Evolutionary conservation across 129 eudicot species (phyloP), one percentile per base, ranked within the genome.

Genomic region (Tanacetum coccineum): DNA sequence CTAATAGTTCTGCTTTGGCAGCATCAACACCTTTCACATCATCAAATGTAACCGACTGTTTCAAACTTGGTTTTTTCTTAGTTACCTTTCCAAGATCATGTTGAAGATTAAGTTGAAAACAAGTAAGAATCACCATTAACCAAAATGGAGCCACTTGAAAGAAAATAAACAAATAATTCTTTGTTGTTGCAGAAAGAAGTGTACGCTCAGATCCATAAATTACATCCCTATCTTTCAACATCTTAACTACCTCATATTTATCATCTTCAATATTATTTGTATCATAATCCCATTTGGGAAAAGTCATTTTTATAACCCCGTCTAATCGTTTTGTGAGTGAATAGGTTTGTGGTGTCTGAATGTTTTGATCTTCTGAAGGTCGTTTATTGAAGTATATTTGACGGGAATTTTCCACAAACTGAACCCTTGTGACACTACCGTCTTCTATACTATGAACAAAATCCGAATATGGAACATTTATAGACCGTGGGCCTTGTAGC

Each of bases 11-110:
- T 20, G 70, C 40, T 68, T 72, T 78, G 28, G 82, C 82, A 66
- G 70, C 74, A 61, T 78, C 82, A 51, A 72, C 78, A n/a, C 78
- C 82, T 32, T 78, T 73, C 17, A 78, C 82, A 66, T 78, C 82
- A 60, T 78, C 74, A 6, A 78, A 78, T 42, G 82, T 78, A 15
- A 78, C 55, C 0, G 78, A 72, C 10, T 77, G 82, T 51, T 72
- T 78, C 25, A 50, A 71, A 60, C 74, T 78, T 20, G 78, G 82
- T 62, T 66, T 72, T 60, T 56, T 78, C 62, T 67, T 66, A 2
- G 70, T 72, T 26, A 66, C n/a, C 62, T 71, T 78, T 28, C 82
- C 78, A 44, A 78, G 69, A 72, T 62, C 69, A 72, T 66, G 78
- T 60, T 78, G 78, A 72, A 36, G 45, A 44, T 36, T 72, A 9